Evolutionary conservation across 805 yeast species (phyloP).

Genomic region (Kregervanrija pseudodelftensis): DNA sequence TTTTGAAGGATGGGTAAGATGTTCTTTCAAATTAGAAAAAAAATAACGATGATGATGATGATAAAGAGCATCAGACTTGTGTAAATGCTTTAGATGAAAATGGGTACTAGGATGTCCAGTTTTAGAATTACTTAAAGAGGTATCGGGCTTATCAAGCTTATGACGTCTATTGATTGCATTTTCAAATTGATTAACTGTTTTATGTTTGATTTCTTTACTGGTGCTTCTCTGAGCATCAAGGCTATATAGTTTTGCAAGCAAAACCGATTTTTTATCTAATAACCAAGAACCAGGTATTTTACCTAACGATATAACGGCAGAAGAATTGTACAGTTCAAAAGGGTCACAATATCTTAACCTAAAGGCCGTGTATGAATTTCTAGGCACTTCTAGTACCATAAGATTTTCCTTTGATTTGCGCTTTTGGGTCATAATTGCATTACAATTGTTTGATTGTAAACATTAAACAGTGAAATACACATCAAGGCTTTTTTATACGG

Average conservation of each 20-base stretch:
- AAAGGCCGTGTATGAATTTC: slow-evolving; percentile 53
- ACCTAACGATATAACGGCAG: slow-evolving; percentile 49
- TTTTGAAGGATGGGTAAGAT: too few species aligned
- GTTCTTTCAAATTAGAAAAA: too few species aligned
- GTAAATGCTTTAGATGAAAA: too few species aligned
- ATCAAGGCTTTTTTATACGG: too few species aligned
- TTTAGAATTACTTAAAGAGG: too few species aligned
- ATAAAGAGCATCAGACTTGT: too few species aligned
- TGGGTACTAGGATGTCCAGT: too few species aligned
- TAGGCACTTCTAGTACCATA: slow-evolving; percentile 31
- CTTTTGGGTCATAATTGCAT: too few species aligned
- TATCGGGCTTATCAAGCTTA: too few species aligned
- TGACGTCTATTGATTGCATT: not conserved
- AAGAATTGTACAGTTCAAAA: slow-evolving; percentile 37
- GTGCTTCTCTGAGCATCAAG: not conserved
- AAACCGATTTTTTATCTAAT: slow-evolving; percentile 21
- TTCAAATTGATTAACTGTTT: slow-evolving; percentile 3
- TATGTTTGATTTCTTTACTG: not conserved
- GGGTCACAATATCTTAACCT: slow-evolving; percentile 49
- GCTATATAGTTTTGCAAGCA: slow-evolving; percentile 7
- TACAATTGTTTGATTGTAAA: too few species aligned
- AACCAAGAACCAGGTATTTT: slow-evolving; percentile 53
- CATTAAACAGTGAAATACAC: too few species aligned
- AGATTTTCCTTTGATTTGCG: not conserved
- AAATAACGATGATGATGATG: too few species aligned